Evolutionary conservation across 1,284 basidiomycete genomes (phyloP).

Genomic region (Flammula alnicola): DNA sequence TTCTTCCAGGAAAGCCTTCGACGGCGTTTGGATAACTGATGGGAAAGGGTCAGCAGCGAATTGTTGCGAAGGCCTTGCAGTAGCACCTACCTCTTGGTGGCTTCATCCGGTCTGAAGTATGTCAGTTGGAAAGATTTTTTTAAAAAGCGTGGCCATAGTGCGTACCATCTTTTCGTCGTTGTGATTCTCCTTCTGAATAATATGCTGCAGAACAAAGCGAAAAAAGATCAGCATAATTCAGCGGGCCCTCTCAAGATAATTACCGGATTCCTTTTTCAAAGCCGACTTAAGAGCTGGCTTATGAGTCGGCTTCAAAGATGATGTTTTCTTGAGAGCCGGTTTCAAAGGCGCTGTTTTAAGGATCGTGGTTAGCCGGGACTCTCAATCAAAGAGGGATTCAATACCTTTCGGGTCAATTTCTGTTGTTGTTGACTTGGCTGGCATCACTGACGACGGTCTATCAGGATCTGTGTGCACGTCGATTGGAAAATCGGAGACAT

Average conservation of each 20-base stretch:
- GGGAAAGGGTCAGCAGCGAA: neutral
- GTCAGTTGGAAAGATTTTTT: neutral
- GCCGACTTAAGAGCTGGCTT: conserved; percentile 18
- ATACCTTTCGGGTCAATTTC: conserved; percentile 14
- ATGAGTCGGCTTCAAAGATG: conserved; percentile 11
- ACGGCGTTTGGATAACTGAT: conserved; percentile 19
- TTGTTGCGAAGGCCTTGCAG: neutral
- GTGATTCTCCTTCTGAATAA: conserved; percentile 25
- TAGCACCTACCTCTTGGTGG: conserved; percentile 10
- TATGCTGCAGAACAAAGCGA: conserved; percentile 16
- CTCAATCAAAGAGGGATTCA: too few relatives aligned
- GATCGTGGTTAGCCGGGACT: too few relatives aligned
- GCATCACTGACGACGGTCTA: neutral
- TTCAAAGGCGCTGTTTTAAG: conserved; percentile 21
- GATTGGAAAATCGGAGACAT: neutral
- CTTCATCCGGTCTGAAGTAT: conserved; percentile 4
- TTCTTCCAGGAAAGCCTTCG: conserved; percentile 28
- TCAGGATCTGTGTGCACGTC: too few relatives aligned
- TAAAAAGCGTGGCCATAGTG: neutral
- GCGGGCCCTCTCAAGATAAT: too few relatives aligned
- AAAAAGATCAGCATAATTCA: too few relatives aligned
- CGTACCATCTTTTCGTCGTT: conserved; percentile 16
- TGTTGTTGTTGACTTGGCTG: neutral
- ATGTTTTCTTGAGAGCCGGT: conserved; percentile 24
- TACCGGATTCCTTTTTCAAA: conserved; percentile 18